phyloP scores from a whole-genome alignment of 1,284 basidiomycete genomes.

The Fomitopsis palustris region DNA sequence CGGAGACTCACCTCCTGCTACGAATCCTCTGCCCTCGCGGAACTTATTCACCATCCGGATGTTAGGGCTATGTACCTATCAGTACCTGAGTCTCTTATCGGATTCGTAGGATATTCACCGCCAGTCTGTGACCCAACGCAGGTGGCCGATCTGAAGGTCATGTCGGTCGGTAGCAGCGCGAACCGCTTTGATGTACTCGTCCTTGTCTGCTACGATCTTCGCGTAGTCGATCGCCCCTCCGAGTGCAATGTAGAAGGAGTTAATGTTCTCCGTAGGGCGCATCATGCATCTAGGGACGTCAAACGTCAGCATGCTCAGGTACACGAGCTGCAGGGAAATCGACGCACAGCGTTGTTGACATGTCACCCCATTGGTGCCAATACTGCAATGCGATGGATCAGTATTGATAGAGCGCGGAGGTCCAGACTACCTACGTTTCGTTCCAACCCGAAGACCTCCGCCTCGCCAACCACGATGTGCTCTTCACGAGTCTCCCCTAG shows the following conservation, averaged over 20 bases:
- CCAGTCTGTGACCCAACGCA: conserved; percentile 7
- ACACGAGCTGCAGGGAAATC: neutral
- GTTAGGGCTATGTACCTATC: conserved; percentile 27
- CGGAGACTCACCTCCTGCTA: conserved; percentile 31
- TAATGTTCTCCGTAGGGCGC: neutral
- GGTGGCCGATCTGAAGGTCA: conserved; percentile 4
- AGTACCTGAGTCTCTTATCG: neutral
- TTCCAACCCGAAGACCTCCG: conserved; percentile 23
- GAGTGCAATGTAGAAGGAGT: neutral
- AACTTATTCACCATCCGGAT: conserved; percentile 35
- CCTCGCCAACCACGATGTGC: conserved; percentile 27
- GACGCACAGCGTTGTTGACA: neutral
- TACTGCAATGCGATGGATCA: neutral
- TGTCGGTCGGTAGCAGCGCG: neutral
- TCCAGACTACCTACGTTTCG: conserved; percentile 15
- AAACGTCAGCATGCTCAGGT: neutral
- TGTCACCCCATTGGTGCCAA: conserved; percentile 22
- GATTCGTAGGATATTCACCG: neutral
- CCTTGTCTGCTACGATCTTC: neutral
- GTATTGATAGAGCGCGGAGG: neutral
- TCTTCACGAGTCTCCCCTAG: conserved; percentile 26
- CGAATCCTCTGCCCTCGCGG: conserved; percentile 29
- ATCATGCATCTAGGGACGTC: neutral
- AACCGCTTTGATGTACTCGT: neutral
- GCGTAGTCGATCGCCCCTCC: neutral